These are phyloP conservation scores for Fraxinus floribunda DNA, from an alignment of 305 asterid genomes.

Conservation along the genomic window DNA sequence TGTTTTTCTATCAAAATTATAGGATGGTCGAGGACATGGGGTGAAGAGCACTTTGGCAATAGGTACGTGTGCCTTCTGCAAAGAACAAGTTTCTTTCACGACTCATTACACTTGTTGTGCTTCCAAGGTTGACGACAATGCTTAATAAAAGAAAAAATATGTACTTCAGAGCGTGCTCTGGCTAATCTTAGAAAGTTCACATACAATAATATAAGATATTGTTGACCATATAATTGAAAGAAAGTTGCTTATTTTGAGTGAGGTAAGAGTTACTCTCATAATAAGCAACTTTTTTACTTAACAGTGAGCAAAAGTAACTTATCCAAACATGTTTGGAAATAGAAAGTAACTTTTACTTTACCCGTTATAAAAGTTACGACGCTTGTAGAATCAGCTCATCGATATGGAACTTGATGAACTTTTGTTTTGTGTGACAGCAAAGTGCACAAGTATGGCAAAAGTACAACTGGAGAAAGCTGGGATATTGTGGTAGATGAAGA, in stretches of 20 bases:
- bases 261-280: neutral
- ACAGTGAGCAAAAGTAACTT: neutral
- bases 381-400: neutral
- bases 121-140: neutral
- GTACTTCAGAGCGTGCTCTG: neutral
- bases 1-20: neutral
- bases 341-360: neutral
- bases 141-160: neutral
- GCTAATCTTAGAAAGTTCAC: neutral
- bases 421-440: conserved; percentile 48
- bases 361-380: neutral
- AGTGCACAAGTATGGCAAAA: conserved; percentile 96
- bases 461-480: conserved; percentile 98
- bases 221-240: neutral
- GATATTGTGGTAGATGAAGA: conserved; percentile 95
- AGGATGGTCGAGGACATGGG: conserved; percentile 99
- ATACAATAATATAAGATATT: neutral
- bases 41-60: conserved; percentile 98
- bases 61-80: conserved; percentile 52
- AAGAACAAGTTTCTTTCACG: conserved; percentile 1
- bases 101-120: conserved; percentile 4
- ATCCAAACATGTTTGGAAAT: neutral
- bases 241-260: neutral
- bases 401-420: neutral
- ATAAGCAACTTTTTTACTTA: neutral